Conservation (phyloP, 306 rosid species). For the Rosa rugosa region DNA sequence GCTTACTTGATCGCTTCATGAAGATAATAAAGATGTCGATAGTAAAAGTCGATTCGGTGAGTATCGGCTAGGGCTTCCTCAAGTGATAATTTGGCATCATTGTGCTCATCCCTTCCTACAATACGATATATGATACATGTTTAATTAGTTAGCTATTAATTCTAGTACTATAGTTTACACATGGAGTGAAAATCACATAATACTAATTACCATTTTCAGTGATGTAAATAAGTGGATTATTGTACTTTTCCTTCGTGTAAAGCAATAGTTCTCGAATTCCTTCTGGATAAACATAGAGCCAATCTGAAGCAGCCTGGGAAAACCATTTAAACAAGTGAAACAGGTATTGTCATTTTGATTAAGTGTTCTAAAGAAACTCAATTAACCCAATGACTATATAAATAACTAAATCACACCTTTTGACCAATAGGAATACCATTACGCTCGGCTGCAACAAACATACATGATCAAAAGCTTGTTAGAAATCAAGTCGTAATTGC, state of each 20-base stretch:
- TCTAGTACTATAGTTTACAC: neutral
- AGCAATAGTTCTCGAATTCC: constrained; percentile 30
- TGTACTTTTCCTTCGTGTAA: constrained; percentile 32
- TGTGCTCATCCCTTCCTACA: constrained; percentile 28
- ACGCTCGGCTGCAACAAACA: constrained; percentile 29
- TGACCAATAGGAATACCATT: constrained; percentile 51
- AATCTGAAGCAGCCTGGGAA: constrained; percentile 27
- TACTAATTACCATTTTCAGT: constrained; percentile 40
- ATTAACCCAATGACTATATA: neutral
- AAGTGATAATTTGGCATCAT: constrained; percentile 17
- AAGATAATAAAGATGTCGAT: constrained; percentile 24
- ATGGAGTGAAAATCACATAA: neutral
- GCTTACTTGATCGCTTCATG: constrained; percentile 33
- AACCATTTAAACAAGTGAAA: neutral
- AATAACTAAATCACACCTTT: constrained; percentile 21
- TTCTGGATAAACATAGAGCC: constrained; percentile 28
- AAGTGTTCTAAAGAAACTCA: neutral
- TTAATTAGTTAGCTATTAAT: neutral
- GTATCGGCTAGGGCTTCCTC: constrained; percentile 30
- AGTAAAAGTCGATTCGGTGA: constrained; percentile 27
- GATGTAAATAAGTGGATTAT: constrained; percentile 37
- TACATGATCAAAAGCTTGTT: neutral
- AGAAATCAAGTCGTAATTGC: neutral
- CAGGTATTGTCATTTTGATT: neutral
- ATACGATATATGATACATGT: neutral